These are phyloP conservation scores for Populus davidiana DNA, from an alignment of 345 rosid species.

Conservation along the genomic window DNA sequence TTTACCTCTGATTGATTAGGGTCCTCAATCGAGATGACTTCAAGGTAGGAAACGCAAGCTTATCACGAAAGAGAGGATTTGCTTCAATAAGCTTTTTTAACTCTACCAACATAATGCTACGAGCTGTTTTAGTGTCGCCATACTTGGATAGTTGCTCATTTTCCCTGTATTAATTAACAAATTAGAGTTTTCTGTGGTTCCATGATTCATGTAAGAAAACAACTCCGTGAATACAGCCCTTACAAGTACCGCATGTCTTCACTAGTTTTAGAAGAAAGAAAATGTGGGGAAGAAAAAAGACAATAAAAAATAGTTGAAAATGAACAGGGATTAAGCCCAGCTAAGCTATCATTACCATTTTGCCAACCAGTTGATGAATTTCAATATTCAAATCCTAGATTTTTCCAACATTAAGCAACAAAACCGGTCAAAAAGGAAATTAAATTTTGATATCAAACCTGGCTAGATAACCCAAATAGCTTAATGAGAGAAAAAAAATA, in stretches of 20 bases:
- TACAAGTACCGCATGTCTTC: background rate
- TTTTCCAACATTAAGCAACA: background rate
- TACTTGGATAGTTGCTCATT: slow-evolving; percentile 71
- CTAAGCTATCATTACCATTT: background rate
- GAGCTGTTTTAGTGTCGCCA: slow-evolving; percentile 68
- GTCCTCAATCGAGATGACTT: slow-evolving; percentile 69
- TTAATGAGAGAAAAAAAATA: slow-evolving; percentile 12
- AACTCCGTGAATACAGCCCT: background rate
- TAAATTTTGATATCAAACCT: background rate
- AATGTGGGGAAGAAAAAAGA: background rate
- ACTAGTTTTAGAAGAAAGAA: background rate
- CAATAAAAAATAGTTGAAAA: background rate
- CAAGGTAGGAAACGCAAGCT: slow-evolving; percentile 61
- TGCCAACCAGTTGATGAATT: background rate
- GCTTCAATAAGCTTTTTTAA: slow-evolving; percentile 71
- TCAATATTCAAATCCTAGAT: too few species aligned
- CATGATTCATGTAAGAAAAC: slow-evolving; percentile 1
- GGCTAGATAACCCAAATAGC: slow-evolving; percentile 4
- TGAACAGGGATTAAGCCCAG: slow-evolving; percentile 2
- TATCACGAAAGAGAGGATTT: slow-evolving; percentile 71
- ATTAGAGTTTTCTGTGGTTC: background rate
- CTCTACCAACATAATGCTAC: slow-evolving; percentile 65
- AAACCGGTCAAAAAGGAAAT: background rate
- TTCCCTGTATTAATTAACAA: slow-evolving; percentile 43
- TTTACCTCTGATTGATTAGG: slow-evolving; percentile 71